These are phyloP conservation scores for Panaeolus papilionaceus DNA, from an alignment of 768 basidiomycete species.

Conservation along the genomic window DNA sequence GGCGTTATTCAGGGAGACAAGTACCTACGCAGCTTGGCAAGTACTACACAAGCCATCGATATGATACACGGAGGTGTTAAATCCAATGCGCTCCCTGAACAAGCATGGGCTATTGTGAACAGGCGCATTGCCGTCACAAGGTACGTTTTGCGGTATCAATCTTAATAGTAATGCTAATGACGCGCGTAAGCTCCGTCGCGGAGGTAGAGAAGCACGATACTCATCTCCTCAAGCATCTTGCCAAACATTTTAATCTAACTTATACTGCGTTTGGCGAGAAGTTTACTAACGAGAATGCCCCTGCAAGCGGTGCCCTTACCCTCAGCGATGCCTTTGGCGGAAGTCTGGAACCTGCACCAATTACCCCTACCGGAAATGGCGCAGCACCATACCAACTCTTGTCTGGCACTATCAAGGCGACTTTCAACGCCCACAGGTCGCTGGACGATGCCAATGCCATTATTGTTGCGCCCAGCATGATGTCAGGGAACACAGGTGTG, in stretches of 20 bases:
- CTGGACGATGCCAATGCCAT: conserved; percentile 41
- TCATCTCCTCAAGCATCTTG: conserved; percentile 51
- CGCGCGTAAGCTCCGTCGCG: conserved; percentile 42
- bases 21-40: conserved; percentile 51
- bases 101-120: conserved; percentile 71
- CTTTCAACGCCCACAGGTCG: conserved; percentile 57
- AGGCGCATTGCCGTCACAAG: conserved; percentile 72
- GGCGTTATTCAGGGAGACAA: conserved; percentile 47
- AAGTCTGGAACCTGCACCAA: conserved; percentile 67
- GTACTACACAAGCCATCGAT: conserved; percentile 83
- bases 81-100: conserved; percentile 82
- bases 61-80: conserved; percentile 74
- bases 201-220: conserved; percentile 53
- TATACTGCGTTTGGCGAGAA: conserved; percentile 60
- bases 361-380: conserved; percentile 55
- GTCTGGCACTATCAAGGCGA: conserved; percentile 69
- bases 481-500: conserved; percentile 65
- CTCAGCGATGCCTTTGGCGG: conserved; percentile 58
- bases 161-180: not conserved
- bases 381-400: conserved; percentile 56
- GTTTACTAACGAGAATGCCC: conserved; percentile 39
- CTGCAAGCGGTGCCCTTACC: conserved; percentile 51
- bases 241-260: conserved; percentile 60
- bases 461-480: conserved; percentile 58
- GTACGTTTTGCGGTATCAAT: conserved; percentile 29